Evolutionary conservation across 2,329 filamentous ascomycete genomes (phyloP).

Genomic region (Fusarium sp.): DNA sequence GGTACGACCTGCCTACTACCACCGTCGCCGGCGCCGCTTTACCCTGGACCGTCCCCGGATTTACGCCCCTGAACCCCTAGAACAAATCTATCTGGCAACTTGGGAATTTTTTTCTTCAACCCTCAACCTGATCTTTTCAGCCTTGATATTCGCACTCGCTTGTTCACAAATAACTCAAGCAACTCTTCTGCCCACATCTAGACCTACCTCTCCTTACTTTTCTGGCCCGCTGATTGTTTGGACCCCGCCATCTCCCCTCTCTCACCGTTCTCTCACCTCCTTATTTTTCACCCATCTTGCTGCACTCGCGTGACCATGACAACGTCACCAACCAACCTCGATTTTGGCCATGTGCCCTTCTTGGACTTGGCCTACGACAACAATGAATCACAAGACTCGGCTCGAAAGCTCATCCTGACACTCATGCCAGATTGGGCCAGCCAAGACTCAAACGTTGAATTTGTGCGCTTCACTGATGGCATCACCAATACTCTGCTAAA

Average conservation of each 20-base stretch:
- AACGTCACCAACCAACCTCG: conserved; percentile 48
- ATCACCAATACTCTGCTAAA: conserved; percentile 96
- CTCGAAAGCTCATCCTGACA: conserved; percentile 80
- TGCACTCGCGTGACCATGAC: conserved; percentile 48
- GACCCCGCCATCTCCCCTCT: conserved; percentile 23
- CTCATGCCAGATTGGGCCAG: conserved; percentile 86
- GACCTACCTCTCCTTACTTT: conserved; percentile 10
- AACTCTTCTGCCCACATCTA: neutral
- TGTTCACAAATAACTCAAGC: conserved; percentile 8
- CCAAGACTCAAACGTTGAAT: conserved; percentile 79
- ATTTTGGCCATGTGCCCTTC: conserved; percentile 64
- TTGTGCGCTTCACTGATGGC: conserved; percentile 94
- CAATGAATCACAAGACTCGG: conserved; percentile 81
- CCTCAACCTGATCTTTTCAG: conserved; percentile 8
- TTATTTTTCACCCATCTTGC: conserved; percentile 21
- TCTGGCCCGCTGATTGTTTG: conserved; percentile 9
- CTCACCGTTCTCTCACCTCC: conserved; percentile 10
- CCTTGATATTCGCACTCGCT: conserved; percentile 5
- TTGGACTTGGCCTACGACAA: conserved; percentile 85
- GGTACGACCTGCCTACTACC: conserved; percentile 18
- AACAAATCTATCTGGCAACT: conserved; percentile 23
- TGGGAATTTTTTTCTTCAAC: neutral
- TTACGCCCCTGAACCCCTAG: conserved; percentile 38
- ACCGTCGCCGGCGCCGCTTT: conserved; percentile 42
- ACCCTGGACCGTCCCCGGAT: conserved; percentile 35